These are phyloP conservation scores for Rhodotorula diobovata DNA, from an alignment of 768 basidiomycete genomes.

Conservation along the genomic window DNA sequence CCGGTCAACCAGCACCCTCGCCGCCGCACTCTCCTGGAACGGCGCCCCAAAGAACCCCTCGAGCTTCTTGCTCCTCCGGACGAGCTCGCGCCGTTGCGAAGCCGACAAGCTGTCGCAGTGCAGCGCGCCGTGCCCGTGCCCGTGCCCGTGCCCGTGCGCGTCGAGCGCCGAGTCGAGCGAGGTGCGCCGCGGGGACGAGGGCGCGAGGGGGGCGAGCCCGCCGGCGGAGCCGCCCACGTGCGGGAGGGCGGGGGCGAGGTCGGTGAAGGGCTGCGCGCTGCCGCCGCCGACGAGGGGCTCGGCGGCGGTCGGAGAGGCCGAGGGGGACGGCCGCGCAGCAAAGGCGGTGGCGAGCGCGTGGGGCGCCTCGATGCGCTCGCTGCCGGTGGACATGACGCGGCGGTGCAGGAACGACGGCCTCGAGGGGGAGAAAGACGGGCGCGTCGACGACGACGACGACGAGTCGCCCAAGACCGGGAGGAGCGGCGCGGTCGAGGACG, in stretches of 20 bases:
- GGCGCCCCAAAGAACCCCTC: constrained; percentile 30
- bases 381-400: neutral
- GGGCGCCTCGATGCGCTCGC: neutral
- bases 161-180: constrained; percentile 19
- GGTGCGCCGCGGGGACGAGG: neutral
- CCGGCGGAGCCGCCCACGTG: neutral
- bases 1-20: neutral
- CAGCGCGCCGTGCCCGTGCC: constrained; percentile 1
- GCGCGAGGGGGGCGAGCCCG: neutral
- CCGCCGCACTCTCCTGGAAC: constrained; percentile 12
- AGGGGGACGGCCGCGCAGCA: too few relatives aligned
- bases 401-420: neutral
- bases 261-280: neutral
- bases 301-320: neutral
- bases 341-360: neutral
- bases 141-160: neutral
- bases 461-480: neutral
- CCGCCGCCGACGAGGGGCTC: neutral
- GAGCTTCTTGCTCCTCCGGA: constrained; percentile 34
- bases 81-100: constrained; percentile 19
- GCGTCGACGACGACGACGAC: neutral
- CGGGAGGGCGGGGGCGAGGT: neutral
- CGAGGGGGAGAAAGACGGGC: neutral
- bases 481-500: constrained; percentile 21
- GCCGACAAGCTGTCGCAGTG: constrained; percentile 21